Conservation (phyloP, 805 yeast genomes). For the Komagataella phaffii region DNA sequence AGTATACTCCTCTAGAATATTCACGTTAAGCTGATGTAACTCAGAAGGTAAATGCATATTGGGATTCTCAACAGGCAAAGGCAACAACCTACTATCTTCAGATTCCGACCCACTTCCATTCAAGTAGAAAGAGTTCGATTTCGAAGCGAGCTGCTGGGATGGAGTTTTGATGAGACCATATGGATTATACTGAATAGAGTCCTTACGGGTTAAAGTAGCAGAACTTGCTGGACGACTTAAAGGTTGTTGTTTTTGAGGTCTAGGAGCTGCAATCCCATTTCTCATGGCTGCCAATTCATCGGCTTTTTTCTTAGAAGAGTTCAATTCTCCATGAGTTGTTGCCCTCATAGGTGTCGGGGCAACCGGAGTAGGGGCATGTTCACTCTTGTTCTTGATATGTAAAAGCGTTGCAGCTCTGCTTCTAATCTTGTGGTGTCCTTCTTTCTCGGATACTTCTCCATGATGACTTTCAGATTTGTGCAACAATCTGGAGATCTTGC, state of each 20-base stretch:
- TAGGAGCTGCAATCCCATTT: neutral
- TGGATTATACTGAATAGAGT: neutral
- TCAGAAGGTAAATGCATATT: constrained; percentile 50
- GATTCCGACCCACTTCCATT: constrained; percentile 19
- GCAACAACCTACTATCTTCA: constrained; percentile 36
- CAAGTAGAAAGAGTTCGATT: constrained; percentile 9
- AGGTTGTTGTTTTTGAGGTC: neutral
- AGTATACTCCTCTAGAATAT: constrained; percentile 45
- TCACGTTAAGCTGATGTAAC: constrained; percentile 34
- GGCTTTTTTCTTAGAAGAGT: neutral
- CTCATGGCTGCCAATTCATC: neutral
- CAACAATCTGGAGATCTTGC: neutral
- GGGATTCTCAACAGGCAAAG: constrained; percentile 60
- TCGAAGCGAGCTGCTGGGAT: neutral
- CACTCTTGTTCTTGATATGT: neutral
- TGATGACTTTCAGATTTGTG: neutral
- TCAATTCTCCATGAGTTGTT: neutral
- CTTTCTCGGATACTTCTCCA: neutral
- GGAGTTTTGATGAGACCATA: neutral
- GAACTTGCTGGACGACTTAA: neutral
- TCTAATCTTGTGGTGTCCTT: neutral
- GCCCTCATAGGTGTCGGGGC: neutral
- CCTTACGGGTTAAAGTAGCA: neutral
- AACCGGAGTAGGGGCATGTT: neutral
- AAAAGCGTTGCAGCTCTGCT: neutral